A percentile compares a stretch with the other conserved stretches of the same genome.
phyloP scores from a whole-genome alignment of 345 rosid genomes.

The Salix suchowensis region DNA sequence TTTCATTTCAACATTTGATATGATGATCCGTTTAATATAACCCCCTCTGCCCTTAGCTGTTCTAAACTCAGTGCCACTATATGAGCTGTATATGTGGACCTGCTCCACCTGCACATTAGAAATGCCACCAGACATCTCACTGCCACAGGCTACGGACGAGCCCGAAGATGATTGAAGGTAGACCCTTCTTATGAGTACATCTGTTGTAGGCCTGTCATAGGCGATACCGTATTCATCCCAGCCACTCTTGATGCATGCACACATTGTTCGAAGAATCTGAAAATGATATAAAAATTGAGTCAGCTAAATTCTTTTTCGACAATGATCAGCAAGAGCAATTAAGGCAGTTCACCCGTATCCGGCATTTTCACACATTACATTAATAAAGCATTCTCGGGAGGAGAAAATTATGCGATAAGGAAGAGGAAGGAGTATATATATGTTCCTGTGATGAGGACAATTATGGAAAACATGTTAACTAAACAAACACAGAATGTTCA shows the following conservation, averaged over 20 bases:
- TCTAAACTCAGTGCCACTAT: constrained; percentile 59
- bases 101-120: constrained; percentile 52
- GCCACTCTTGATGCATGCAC: constrained; percentile 86
- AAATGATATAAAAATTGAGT: background rate
- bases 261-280: constrained; percentile 87
- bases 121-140: constrained; percentile 97
- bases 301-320: background rate
- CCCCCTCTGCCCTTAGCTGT: constrained; percentile 86
- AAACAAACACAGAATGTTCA: background rate
- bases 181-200: constrained; percentile 59
- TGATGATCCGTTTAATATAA: constrained; percentile 52
- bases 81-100: constrained; percentile 43
- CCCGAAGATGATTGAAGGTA: constrained; percentile 66
- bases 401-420: background rate
- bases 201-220: constrained; percentile 55
- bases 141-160: constrained; percentile 78
- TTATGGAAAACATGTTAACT: background rate
- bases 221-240: constrained; percentile 94
- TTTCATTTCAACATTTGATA: constrained; percentile 42
- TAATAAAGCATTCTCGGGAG: background rate
- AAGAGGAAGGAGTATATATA: background rate
- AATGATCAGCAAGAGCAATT: background rate
- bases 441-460: background rate
- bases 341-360: background rate
- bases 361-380: background rate